Conservation (phyloP, 163 green algal genomes). For the Prototheca cutis region DNA sequence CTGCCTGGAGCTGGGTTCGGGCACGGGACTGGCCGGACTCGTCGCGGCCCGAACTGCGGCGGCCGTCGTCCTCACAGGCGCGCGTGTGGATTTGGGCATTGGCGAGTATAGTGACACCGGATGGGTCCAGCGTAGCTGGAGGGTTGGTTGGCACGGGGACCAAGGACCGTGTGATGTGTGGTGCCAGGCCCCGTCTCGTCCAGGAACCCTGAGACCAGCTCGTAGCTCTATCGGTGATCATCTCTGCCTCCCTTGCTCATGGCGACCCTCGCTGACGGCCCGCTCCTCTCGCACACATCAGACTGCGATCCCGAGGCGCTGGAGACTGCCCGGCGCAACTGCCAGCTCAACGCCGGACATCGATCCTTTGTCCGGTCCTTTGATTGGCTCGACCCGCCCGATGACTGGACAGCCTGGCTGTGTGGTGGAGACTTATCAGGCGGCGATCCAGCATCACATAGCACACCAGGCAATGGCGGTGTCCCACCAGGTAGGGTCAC, state of each 20-base stretch:
- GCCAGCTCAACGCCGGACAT: neutral
- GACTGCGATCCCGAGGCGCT: conserved; percentile 1
- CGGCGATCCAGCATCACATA: no score
- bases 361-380: conserved; percentile 11
- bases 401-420: neutral
- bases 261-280: neutral
- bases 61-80: conserved; percentile 10
- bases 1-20: conserved; percentile 13
- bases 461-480: no score
- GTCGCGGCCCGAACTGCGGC: neutral
- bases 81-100: no score
- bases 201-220: no score
- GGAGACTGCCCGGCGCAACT: neutral
- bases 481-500: no score
- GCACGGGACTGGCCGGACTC: conserved; percentile 9
- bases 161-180: no score
- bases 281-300: neutral
- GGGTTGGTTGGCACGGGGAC: neutral
- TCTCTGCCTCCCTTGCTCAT: no score
- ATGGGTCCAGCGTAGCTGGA: neutral
- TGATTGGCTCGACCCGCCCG: conserved; percentile 15
- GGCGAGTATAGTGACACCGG: neutral
- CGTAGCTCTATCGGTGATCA: no score
- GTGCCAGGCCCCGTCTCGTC: no score
- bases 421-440: no score